These are phyloP conservation scores for Boletellus deceptivus DNA, from an alignment of 1,284 basidiomycete species.

Conservation along the genomic window DNA sequence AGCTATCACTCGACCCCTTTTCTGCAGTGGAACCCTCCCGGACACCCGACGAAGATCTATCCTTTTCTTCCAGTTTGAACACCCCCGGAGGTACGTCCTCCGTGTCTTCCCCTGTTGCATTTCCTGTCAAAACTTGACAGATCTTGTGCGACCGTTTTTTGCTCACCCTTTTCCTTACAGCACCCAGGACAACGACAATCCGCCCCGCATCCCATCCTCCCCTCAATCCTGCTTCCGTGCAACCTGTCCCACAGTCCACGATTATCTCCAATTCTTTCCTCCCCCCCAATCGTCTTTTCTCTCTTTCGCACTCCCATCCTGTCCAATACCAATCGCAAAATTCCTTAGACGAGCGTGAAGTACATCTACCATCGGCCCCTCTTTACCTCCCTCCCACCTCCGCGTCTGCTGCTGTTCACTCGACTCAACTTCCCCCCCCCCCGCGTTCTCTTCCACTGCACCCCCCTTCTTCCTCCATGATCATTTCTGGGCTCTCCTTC, in stretches of 20 bases:
- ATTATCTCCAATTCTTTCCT: neutral
- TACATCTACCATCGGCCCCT: no score
- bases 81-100: no score
- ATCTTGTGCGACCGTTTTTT: conserved; percentile 16
- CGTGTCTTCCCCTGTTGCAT: conserved; percentile 20
- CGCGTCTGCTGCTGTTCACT: no score
- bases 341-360: no score
- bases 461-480: no score
- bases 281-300: conserved; percentile 4
- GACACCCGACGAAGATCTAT: conserved; percentile 14
- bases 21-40: conserved; percentile 27
- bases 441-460: no score
- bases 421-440: no score
- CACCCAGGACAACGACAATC: neutral
- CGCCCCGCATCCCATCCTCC: neutral
- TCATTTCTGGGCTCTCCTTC: no score
- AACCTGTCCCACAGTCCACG: neutral
- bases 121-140: conserved; percentile 10
- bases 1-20: neutral
- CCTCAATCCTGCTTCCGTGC: neutral
- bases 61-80: conserved; percentile 7
- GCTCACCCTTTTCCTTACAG: conserved; percentile 11
- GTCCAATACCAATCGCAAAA: no score
- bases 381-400: no score
- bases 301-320: conserved; percentile 1